These are phyloP conservation scores for Tagetes erecta DNA, from an alignment of 129 eudicot species.

Conservation along the genomic window DNA sequence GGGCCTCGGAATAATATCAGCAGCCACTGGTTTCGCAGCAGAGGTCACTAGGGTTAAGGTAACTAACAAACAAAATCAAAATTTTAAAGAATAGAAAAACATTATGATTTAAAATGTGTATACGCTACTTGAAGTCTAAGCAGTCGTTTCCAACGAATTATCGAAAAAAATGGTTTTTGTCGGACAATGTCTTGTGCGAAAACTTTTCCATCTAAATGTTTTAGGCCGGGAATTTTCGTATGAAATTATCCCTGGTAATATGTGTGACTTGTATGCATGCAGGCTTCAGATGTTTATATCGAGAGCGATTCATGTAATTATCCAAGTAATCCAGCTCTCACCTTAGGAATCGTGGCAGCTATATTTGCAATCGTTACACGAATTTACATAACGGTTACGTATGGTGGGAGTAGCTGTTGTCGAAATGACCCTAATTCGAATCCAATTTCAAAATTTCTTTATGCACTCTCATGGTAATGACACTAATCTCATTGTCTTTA, in stretches of 20 bases:
- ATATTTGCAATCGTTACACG: conserved; percentile 22
- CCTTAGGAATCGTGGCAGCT: conserved; percentile 30
- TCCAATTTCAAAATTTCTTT: conserved; percentile 15
- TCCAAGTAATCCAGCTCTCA: conserved; percentile 37
- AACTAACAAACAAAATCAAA: conserved; percentile 12
- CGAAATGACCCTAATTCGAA: conserved; percentile 24
- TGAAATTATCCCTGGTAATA: too few species aligned
- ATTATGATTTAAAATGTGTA: background rate
- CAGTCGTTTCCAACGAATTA: too few species aligned
- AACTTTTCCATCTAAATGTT: too few species aligned
- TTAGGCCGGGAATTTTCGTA: too few species aligned
- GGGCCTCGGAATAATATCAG: conserved; percentile 30
- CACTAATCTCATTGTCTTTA: conserved; percentile 2
- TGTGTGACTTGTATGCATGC: background rate
- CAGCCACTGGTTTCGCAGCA: conserved; percentile 32
- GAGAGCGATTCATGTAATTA: conserved; percentile 23
- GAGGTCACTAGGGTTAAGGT: conserved; percentile 36
- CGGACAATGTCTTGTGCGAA: too few species aligned
- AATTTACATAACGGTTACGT: conserved; percentile 24
- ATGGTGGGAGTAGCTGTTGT: conserved; percentile 33
- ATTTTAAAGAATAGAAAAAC: background rate
- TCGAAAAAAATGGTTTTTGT: too few species aligned
- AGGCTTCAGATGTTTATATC: conserved; percentile 28
- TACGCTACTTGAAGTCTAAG: too few species aligned
- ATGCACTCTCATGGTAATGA: conserved; percentile 30